phyloP scores from a whole-genome alignment of 495 filamentous ascomycete species.

The Hyaloscypha hepaticicola region DNA sequence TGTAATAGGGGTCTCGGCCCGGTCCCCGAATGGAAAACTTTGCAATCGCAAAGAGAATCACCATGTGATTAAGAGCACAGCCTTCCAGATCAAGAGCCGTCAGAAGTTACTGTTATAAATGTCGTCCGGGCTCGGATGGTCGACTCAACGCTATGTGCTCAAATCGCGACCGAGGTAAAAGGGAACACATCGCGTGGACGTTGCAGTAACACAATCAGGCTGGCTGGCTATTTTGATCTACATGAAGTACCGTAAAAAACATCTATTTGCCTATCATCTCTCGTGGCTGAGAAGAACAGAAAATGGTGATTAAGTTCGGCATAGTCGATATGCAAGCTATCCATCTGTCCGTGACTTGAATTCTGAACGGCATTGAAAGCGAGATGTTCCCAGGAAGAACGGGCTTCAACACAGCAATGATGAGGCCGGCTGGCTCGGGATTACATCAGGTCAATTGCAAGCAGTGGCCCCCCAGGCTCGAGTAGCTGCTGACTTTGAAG shows the following conservation, averaged over 20 bases:
- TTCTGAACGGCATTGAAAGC: not conserved
- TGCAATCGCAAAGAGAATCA: not conserved
- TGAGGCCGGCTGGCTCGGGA: not conserved
- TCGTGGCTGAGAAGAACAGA: not conserved
- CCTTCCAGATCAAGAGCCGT: not conserved
- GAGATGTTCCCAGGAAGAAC: not conserved
- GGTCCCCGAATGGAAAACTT: not conserved
- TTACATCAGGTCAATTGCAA: not conserved
- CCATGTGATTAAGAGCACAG: not conserved
- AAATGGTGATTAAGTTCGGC: not conserved
- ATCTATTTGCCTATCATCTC: not conserved
- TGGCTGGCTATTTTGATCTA: not conserved
- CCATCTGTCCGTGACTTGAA: slow-evolving; percentile 2
- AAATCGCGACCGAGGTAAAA: not conserved
- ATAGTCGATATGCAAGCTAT: not conserved
- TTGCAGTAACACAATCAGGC: not conserved
- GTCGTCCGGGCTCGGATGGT: not conserved
- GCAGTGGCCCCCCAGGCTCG: not conserved
- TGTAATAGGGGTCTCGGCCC: not conserved
- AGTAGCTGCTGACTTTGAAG: not conserved
- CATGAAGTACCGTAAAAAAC: not conserved
- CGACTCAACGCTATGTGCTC: not conserved
- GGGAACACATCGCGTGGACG: not conserved
- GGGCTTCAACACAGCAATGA: not conserved
- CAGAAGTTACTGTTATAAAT: not conserved